phyloP scores from a whole-genome alignment of 2,329 filamentous ascomycete genomes.

The Didymella arachidicola region DNA sequence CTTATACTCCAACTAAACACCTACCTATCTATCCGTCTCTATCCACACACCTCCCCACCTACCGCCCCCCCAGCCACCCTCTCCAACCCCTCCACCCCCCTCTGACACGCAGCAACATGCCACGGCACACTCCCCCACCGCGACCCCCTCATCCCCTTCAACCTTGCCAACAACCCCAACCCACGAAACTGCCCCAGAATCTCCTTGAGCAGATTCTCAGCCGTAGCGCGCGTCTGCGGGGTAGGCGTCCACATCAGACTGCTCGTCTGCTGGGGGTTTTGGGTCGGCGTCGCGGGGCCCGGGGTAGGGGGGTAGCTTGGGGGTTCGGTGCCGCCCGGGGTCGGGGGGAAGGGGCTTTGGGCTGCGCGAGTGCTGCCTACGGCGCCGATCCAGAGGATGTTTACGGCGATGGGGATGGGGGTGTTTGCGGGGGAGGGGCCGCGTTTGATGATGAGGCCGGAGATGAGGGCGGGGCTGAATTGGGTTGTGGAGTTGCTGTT shows the following conservation, averaged over 20 bases:
- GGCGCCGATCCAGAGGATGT: slow-evolving; percentile 57
- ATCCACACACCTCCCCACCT: no score
- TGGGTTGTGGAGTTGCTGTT: slow-evolving; percentile 47
- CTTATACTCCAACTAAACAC: no score
- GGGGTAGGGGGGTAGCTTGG: background rate
- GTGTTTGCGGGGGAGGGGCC: slow-evolving; percentile 23
- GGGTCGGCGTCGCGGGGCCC: slow-evolving; percentile 1
- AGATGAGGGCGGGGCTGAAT: slow-evolving; percentile 51
- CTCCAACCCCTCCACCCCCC: slow-evolving; percentile 68
- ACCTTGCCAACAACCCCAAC: slow-evolving; percentile 72
- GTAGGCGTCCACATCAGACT: slow-evolving; percentile 48
- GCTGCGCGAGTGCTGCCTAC: slow-evolving; percentile 48
- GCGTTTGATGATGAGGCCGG: slow-evolving; percentile 56
- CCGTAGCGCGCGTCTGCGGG: slow-evolving; percentile 42
- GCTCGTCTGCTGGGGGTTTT: slow-evolving; percentile 30
- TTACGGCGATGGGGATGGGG: slow-evolving; percentile 51
- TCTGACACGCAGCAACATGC: slow-evolving; percentile 74
- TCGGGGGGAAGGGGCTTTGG: slow-evolving; percentile 41
- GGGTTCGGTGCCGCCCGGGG: slow-evolving; percentile 36
- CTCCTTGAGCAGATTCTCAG: slow-evolving; percentile 72
- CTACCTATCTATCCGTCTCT: no score
- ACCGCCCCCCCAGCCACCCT: slow-evolving; percentile 20
- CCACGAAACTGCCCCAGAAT: slow-evolving; percentile 73
- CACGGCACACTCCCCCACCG: slow-evolving; percentile 72
- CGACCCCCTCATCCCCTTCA: slow-evolving; percentile 66